phyloP scores from a whole-genome alignment of 2,329 filamentous ascomycete species.

The Colletotrichum magnum region DNA sequence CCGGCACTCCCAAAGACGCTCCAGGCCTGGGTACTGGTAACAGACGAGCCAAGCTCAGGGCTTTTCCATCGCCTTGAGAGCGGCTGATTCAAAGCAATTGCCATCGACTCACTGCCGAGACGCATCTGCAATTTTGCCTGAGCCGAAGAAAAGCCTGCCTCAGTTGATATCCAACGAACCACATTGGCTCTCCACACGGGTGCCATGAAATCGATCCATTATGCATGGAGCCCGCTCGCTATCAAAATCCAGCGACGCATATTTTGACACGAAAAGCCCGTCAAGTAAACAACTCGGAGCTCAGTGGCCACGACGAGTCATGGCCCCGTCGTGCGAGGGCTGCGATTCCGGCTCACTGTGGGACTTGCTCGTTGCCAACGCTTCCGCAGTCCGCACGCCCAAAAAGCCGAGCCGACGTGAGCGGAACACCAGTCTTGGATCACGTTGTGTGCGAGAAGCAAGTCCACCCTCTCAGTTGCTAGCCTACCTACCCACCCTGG shows the following conservation, averaged over 20 bases:
- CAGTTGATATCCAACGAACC: conserved; percentile 12
- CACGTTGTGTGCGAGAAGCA: conserved; percentile 11
- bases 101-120: conserved; percentile 4
- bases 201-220: conserved; percentile 10
- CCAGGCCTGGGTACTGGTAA: conserved; percentile 5
- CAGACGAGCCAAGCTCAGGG: conserved; percentile 7
- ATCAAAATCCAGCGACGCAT: conserved; percentile 8
- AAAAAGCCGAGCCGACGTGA: conserved; percentile 29
- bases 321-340: conserved; percentile 14
- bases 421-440: conserved; percentile 22
- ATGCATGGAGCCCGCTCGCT: conserved; percentile 20
- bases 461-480: conserved; percentile 1
- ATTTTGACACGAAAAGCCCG: conserved; percentile 22
- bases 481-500: conserved; percentile 23
- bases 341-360: conserved; percentile 22
- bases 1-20: not conserved
- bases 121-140: conserved; percentile 8
- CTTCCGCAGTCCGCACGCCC: conserved; percentile 32
- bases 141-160: conserved; percentile 4
- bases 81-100: conserved; percentile 14
- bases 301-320: conserved; percentile 36
- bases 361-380: conserved; percentile 25
- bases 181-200: conserved; percentile 11
- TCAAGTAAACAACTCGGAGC: conserved; percentile 29
- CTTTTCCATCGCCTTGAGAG: conserved; percentile 20